Conservation (phyloP, 2,329 filamentous ascomycete genomes). For the Cadophora sp. region DNA sequence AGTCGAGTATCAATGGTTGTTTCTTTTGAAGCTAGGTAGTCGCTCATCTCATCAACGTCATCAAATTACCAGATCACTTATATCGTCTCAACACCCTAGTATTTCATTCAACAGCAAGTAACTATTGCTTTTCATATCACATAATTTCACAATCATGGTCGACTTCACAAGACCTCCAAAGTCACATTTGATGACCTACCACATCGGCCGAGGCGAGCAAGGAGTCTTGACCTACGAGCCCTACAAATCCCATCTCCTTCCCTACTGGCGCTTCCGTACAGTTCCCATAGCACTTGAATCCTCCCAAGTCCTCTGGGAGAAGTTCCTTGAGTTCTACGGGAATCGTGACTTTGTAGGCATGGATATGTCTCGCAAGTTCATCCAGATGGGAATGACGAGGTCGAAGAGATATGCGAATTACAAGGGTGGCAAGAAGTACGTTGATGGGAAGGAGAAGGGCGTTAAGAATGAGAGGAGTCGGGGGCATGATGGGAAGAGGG, state of each 20-base stretch:
- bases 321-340: constrained; percentile 59
- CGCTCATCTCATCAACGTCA: constrained; percentile 4
- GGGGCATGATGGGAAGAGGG: constrained; percentile 53
- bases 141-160: constrained; percentile 25
- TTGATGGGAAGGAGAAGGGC: constrained; percentile 45
- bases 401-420: constrained; percentile 65
- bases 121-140: background rate
- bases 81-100: background rate
- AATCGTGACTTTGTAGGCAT: constrained; percentile 66
- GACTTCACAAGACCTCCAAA: constrained; percentile 35
- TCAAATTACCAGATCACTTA: background rate
- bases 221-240: constrained; percentile 68
- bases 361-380: constrained; percentile 69
- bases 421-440: constrained; percentile 61
- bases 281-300: constrained; percentile 57
- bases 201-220: constrained; percentile 65
- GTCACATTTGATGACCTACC: constrained; percentile 57
- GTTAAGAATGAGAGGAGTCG: constrained; percentile 53
- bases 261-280: constrained; percentile 65
- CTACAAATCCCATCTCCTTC: constrained; percentile 66
- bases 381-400: constrained; percentile 71
- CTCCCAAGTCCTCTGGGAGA: constrained; percentile 54
- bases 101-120: background rate
- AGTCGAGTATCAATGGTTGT: too few species aligned
- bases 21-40: background rate